These are phyloP conservation scores for Neofusicoccum umdonicola DNA, from an alignment of 2,329 filamentous ascomycete genomes.

Conservation along the genomic window DNA sequence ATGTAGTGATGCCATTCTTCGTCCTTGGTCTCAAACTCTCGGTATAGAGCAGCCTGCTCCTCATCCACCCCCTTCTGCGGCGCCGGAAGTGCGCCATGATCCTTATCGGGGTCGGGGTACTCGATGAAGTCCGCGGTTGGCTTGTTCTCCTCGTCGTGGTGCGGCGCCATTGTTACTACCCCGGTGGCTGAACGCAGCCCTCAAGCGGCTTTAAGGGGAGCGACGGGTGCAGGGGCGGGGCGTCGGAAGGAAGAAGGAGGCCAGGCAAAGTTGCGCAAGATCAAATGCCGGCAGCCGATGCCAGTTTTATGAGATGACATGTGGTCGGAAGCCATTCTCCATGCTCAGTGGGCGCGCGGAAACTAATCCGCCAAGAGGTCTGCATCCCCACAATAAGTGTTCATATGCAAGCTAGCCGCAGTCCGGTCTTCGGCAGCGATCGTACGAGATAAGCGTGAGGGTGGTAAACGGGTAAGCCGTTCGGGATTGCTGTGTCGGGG, in stretches of 20 bases:
- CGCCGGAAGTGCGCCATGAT: neutral
- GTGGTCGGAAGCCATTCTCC: neutral
- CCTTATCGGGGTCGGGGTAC: neutral
- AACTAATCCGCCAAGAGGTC: conserved; percentile 1
- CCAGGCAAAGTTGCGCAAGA: neutral
- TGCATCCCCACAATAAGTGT: neutral
- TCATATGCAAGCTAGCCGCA: neutral
- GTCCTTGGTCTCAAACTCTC: conserved; percentile 8
- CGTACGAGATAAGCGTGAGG: neutral
- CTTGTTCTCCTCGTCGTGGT: conserved; percentile 1
- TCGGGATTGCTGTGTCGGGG: neutral
- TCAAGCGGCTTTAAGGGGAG: neutral
- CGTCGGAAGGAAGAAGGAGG: neutral
- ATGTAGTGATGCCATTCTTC: conserved; percentile 23
- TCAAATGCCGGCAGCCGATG: neutral
- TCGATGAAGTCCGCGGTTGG: conserved; percentile 8
- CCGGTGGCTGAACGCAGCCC: neutral
- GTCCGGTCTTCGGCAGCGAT: neutral
- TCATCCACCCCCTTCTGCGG: conserved; percentile 6
- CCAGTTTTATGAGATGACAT: neutral
- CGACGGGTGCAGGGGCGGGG: neutral
- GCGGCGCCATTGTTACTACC: neutral
- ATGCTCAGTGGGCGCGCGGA: neutral
- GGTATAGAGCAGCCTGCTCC: conserved; percentile 5
- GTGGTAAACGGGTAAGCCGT: neutral